Evolutionary conservation across 148 eudicot species (phyloP).

Genomic region (Drosera capensis): DNA sequence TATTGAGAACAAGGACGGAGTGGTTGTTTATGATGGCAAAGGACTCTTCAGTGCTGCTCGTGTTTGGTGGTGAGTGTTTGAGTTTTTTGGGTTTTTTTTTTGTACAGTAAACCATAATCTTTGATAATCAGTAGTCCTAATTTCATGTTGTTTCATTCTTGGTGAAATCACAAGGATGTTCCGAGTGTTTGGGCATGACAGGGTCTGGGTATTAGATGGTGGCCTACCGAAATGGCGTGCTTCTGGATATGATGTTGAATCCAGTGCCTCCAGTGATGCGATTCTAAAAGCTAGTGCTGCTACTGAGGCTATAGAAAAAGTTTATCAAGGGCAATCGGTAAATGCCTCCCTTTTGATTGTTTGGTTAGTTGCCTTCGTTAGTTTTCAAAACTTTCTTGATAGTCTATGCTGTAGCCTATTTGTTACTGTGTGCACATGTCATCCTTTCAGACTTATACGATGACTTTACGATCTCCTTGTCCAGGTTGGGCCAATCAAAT

Average conservation of each 20-base stretch:
- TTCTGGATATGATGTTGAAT: constrained; percentile 82
- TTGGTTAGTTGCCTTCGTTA: background rate
- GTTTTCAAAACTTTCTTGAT: background rate
- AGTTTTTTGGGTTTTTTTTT: background rate
- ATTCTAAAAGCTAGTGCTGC: constrained; percentile 92
- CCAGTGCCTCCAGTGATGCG: constrained; percentile 80
- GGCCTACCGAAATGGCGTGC: constrained; percentile 94
- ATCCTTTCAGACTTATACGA: no score
- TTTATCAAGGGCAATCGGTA: constrained; percentile 63
- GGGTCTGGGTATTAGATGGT: constrained; percentile 97
- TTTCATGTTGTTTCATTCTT: constrained; percentile 8
- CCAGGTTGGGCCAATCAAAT: constrained; percentile 75
- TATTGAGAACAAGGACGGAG: constrained; percentile 71
- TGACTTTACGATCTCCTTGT: constrained; percentile 5
- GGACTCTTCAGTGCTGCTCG: constrained; percentile 96
- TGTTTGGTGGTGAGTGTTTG: constrained; percentile 86
- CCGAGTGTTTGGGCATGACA: constrained; percentile 90
- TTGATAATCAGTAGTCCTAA: constrained; percentile 3
- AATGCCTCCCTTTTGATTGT: background rate
- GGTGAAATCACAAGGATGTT: constrained; percentile 63
- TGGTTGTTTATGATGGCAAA: constrained; percentile 95
- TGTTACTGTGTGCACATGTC: background rate
- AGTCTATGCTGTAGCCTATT: background rate
- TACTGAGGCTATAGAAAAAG: constrained; percentile 77
- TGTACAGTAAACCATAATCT: constrained; percentile 1